Base-by-base conservation (phyloP, 1,284 basidiomycete species). In the Papiliotrema nemorosa region DNA sequence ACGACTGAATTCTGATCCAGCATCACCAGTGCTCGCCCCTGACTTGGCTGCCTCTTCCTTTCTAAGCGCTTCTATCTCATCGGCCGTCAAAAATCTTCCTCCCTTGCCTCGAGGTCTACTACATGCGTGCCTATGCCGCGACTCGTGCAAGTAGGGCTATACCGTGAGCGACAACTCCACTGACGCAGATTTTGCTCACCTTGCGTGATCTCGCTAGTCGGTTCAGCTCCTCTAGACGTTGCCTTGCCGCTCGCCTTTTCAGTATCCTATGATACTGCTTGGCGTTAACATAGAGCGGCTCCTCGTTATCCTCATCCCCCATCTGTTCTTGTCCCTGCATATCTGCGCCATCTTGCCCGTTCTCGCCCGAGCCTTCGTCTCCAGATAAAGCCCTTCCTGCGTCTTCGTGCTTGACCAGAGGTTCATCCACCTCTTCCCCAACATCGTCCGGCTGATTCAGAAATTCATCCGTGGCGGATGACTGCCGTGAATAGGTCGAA, bases 231-330 rank as follows among this genome's bases (percentile, higher is more conserved):
- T 94, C 91, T 44, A 96, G 79, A 27, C 93, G 80, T 2, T 90
- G 88, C 35, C 92, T 78, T 6, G 91, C 90, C 59, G 88, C 82
- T 49, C 92, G 81, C 54, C 92, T 82, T 78, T 96, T 96, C 69
- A 97, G 81, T 68, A 97, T 97, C 64, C 93, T 87, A 66, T 92
- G 90, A 73, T 96, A 97, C 76, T 97, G 92, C 73, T 97, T 97
- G 44, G 92, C 92, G 67, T 97, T 97, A 57, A 97, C 93, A 76
- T 93, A 94, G 59, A 96, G 82, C 25, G 92, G 92, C 70, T 96
- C 91, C 63, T 96, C 90, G 76, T 94, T 91, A 64, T 88, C 69
- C 33, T n/a, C n/a, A n/a, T n/a, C n/a, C n/a, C n/a, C n/a, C n/a
- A n/a, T 60, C 61, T 5, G 60, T 66, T 13, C 60, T 13, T 54